phyloP scores from a whole-genome alignment of 1,139 yeast species.

The Pichia sp. region DNA sequence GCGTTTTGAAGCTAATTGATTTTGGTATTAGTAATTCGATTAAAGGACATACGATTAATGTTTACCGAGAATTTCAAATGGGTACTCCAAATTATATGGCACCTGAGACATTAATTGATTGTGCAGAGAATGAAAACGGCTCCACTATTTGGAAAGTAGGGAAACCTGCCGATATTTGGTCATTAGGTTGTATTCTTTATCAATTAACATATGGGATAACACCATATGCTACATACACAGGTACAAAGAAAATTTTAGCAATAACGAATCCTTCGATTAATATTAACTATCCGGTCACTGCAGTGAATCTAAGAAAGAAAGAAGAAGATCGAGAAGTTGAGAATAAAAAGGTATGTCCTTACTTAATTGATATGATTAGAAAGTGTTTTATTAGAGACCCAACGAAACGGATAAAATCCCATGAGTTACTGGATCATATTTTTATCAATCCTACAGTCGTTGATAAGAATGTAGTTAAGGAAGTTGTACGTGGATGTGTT shows the following conservation, averaged over 20 bases:
- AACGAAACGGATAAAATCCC: conserved; percentile 56
- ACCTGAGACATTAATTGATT: conserved; percentile 83
- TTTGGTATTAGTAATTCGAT: conserved; percentile 95
- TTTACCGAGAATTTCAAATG: conserved; percentile 84
- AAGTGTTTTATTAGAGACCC: conserved; percentile 75
- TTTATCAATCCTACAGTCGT: conserved; percentile 75
- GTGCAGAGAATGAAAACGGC: conserved; percentile 30
- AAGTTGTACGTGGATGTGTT: conserved; percentile 71
- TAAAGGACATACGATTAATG: conserved; percentile 86
- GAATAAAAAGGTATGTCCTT: conserved; percentile 19
- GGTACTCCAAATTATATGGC: conserved; percentile 99
- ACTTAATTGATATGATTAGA: conserved; percentile 63
- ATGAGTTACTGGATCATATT: conserved; percentile 47
- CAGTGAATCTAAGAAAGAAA: conserved; percentile 24
- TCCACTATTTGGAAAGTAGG: conserved; percentile 69
- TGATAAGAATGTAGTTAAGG: conserved; percentile 59
- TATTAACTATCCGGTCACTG: conserved; percentile 50
- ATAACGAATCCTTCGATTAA: conserved; percentile 83
- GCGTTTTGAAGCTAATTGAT: conserved; percentile 81
- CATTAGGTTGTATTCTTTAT: conserved; percentile 92
- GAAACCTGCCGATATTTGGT: conserved; percentile 95
- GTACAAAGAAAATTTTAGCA: conserved; percentile 75
- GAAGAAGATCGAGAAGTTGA: conserved; percentile 17
- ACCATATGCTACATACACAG: conserved; percentile 79
- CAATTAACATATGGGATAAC: conserved; percentile 94